Evolutionary conservation across 2,329 filamentous ascomycete species (phyloP), one percentile per base, ranked within the genome.

Genomic region (Ceratocystis destructans): DNA sequence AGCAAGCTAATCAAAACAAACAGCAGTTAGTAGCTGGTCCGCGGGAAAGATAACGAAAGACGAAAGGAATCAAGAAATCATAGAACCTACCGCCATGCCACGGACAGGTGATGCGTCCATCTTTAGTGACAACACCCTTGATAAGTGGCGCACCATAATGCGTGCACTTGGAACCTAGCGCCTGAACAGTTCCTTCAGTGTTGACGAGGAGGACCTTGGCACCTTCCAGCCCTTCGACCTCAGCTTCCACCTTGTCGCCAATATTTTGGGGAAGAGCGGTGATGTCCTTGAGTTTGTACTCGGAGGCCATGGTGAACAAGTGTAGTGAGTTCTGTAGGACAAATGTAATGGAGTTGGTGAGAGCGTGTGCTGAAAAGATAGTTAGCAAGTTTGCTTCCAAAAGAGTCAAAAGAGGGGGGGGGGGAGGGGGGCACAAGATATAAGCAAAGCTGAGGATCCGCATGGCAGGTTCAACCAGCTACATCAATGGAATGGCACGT

Each of bases 121-220:
- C 86, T 2, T 84, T 83, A 6, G 89, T 89, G 69, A 99, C 77
- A 6, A 97, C 86, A 65, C 94, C 94, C 71, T 93, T 90, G 64
- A 86, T 84, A 70, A 99, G 77, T 15, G 94, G 94, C 50, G 93
- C 94, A 44, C 94, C 93, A 74, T 96, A 97, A 77, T 97, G 93
- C 8, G 85, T 88, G 75, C 94, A 99, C 71, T 87, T 94, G 48
- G 90, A 79, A 45, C 89, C 91, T 45, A 95, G 76, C 37, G 92
- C 94, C 73, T 92, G 87, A 17, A 93, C 79, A 71, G 87, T 83
- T 70, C 87, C 88, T 65, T 85, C 85, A 10, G 87, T 81, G 73
- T 95, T 95, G 70, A 94, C 80, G 3, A 99, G 81, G 4, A 99
- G 79, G 2, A 99, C 87, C 76, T 96, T 97, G 69, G 85, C 90